Conservation (phyloP, 1,284 basidiomycete genomes). For the Stereum hirsutum region DNA sequence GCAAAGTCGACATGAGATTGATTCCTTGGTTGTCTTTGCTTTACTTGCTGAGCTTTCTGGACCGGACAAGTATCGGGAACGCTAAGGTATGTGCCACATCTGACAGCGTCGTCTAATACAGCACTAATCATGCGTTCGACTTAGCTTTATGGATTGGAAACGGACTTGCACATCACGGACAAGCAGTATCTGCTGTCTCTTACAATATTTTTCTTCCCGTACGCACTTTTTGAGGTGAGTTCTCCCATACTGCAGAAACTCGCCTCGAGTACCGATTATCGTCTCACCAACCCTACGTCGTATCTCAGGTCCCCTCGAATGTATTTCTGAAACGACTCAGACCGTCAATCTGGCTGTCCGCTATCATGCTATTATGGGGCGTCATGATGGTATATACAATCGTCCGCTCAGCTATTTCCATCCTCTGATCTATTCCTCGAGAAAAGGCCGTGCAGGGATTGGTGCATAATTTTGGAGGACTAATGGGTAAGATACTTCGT, state of each 20-base stretch:
- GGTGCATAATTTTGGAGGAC: constrained; percentile 20
- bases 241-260: too few relatives aligned
- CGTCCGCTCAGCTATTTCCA: neutral
- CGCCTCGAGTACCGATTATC: neutral
- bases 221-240: constrained; percentile 48
- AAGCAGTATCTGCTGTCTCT: constrained; percentile 58
- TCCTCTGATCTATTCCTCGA: neutral
- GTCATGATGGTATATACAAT: constrained; percentile 18
- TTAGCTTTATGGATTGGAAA: constrained; percentile 49
- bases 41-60: constrained; percentile 68
- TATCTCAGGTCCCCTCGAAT: constrained; percentile 24
- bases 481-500: too few relatives aligned
- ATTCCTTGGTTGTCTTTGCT: constrained; percentile 65
- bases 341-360: constrained; percentile 30
- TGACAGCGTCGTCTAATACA: neutral
- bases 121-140: neutral
- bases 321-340: constrained; percentile 28
- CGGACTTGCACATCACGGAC: constrained; percentile 46
- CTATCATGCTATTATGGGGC: constrained; percentile 24
- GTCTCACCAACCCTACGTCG: neutral
- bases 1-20: constrained; percentile 57
- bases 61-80: constrained; percentile 79
- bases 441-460: constrained; percentile 22
- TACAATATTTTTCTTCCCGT: constrained; percentile 60
- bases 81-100: constrained; percentile 41